Evolutionary conservation across 306 rosid species (phyloP).

Genomic region (Acacia melanoxylon): DNA sequence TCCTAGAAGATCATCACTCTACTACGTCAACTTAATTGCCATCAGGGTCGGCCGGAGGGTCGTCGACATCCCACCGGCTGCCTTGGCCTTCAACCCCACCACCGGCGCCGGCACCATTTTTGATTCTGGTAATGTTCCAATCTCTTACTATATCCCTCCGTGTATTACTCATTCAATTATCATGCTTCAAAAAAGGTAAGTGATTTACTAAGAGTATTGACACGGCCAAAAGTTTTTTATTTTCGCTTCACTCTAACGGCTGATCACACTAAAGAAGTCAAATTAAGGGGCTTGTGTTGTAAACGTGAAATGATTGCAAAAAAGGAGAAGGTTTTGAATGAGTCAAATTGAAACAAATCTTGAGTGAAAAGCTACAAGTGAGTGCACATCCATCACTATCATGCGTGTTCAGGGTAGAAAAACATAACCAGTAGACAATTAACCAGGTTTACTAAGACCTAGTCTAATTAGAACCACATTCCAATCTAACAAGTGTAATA

Average conservation of each 20-base stretch:
- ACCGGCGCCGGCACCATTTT: constrained; percentile 89
- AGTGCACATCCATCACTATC: constrained; percentile 21
- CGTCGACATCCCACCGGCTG: constrained; percentile 79
- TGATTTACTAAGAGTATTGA: background rate
- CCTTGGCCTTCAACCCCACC: constrained; percentile 71
- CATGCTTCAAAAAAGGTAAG: background rate
- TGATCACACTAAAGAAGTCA: background rate
- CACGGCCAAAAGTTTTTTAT: background rate
- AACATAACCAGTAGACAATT: background rate
- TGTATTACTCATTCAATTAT: background rate
- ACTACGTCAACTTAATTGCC: constrained; percentile 67
- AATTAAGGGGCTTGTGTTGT: background rate
- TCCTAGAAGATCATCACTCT: constrained; percentile 86
- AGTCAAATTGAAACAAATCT: constrained; percentile 18
- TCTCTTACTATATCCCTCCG: background rate
- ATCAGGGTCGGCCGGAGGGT: constrained; percentile 70
- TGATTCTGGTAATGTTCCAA: constrained; percentile 68
- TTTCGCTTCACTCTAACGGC: background rate
- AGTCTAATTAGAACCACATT: background rate
- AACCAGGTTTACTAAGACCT: background rate
- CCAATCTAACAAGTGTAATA: background rate
- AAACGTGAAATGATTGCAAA: background rate
- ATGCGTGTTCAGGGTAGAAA: background rate
- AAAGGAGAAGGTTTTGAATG: background rate
- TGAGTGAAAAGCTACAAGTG: background rate